Evolutionary conservation across 2,329 filamentous ascomycete species (phyloP), one percentile per base, ranked within the genome.

Genomic region (Cladobotryum mycophilum): DNA sequence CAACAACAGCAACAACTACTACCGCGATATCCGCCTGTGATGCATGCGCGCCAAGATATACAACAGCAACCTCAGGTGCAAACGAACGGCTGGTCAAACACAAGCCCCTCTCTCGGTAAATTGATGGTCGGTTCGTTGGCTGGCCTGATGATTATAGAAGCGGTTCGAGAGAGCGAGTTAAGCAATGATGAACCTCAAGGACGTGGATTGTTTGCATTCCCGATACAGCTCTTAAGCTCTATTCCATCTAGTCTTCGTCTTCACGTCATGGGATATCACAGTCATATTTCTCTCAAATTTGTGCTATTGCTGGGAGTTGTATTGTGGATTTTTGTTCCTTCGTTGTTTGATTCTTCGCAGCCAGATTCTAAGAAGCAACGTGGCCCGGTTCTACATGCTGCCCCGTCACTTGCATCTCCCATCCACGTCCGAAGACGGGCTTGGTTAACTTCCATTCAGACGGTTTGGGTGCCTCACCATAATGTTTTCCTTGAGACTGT

Each of bases 91-190:
- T 85, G 81, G 80, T 74, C 73, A 47, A 76, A 74, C 53, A 68
- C 72, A 5, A 73, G 68, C 12, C 78, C 78, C 1, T 84, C 82
- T 54, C 77, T 80, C 52, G 81, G 80, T 47, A 95, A 95, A 70
- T 77, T 96, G 57, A 93, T 96, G 88, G 84, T 96, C 5, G 92
- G 92, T 40, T 92, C 91, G 15, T 79, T 97, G 53, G 92, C 91
- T 20, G 90, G 89, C 13, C 75, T 97, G 15, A 96, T 97, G 91
- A 79, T 96, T 34, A 71, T 96, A 58, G 90, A 96, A 69, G 89
- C 89, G 1, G 76, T 91, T 49, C 76, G 78, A 35, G 80, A 86
- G 64, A 72, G 84, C 58, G 80, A 89, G 68, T 69, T 81, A 64
- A 79, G 81, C 60, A 79, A 76, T 43, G 83, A 87, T 46, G 76